Base-by-base conservation (phyloP, 2,329 filamentous ascomycete genomes). In the Apiospora saccharicola region DNA sequence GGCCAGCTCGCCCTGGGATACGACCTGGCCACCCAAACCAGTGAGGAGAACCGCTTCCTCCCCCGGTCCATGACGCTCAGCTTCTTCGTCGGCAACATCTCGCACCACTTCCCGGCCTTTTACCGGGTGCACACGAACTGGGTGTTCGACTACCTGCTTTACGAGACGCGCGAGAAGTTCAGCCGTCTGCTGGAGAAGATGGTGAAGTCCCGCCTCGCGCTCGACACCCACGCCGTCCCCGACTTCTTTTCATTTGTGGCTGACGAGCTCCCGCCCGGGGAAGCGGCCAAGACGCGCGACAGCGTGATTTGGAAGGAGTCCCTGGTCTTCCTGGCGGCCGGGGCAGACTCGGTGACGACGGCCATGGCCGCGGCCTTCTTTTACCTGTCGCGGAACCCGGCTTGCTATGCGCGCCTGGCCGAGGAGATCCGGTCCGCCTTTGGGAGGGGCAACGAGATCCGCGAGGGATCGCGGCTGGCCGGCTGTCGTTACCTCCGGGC, bases 81-180 rank as follows among this genome's bases (percentile, higher is more conserved):
- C 47, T 71, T 74, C 53, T 75, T 75, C 57, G 37, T 64, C 26
- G 57, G 26, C 24, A 51, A 69, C 30, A 49, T 34, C 22, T 37
- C 26, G 69, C 53, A 7, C 77, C 77, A 0, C 74, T 78, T 26
- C 70, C 75, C 7, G 43, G 72, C 3, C 34, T 78, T 22, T 77
- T 75, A 76, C 72, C 73, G n/a, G 76, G 77, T 77, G 71, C 77
- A 19, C 78, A 78, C 19, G 76, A 13, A 6, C 0, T 78, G 76
- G 57, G 76, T 77, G 2, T 73, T 74, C 19, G 69, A 73, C 8
- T 77, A 75, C 22, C 74, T 77, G 30, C 46, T 30, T 0, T 73
- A 77, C 4, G 72, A 77, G 44, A 72, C 70, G 0, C 71, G 71
- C 22, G 41, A 51, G 34, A 44, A 70, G 30, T 51, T 24, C 26